phyloP scores from a whole-genome alignment of 2,329 filamentous ascomycete species.

The Alternaria burnsii region DNA sequence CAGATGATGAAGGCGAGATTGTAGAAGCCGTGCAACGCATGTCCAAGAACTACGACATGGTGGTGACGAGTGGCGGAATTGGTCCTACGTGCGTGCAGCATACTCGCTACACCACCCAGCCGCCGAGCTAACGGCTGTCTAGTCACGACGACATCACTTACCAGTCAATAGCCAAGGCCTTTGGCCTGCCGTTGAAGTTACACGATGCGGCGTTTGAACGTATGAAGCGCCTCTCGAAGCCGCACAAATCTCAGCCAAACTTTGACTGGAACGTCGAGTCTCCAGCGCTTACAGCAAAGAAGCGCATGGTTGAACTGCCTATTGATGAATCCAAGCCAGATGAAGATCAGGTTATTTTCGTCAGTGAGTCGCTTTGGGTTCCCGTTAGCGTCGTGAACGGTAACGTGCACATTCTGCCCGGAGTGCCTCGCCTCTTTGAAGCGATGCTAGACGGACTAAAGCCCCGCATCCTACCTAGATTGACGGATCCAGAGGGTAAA shows the following conservation, averaged over 20 bases:
- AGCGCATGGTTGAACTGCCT: slow-evolving; percentile 90
- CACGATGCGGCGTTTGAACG: slow-evolving; percentile 79
- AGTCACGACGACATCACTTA: slow-evolving; percentile 99
- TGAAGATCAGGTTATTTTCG: slow-evolving; percentile 79
- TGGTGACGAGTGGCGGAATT: slow-evolving; percentile 94
- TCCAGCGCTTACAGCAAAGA: slow-evolving; percentile 78
- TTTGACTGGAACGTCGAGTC: slow-evolving; percentile 89
- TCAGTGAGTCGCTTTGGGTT: slow-evolving; percentile 85
- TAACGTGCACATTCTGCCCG: slow-evolving; percentile 92
- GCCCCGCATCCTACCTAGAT: slow-evolving; percentile 71
- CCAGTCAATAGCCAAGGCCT: slow-evolving; percentile 89
- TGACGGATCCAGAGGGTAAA: slow-evolving; percentile 82
- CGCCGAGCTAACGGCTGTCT: slow-evolving; percentile 27
- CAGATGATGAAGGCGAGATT: slow-evolving; percentile 91
- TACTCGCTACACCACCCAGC: slow-evolving; percentile 17
- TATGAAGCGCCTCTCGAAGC: slow-evolving; percentile 84
- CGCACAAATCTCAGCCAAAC: slow-evolving; percentile 73
- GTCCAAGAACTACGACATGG: slow-evolving; percentile 90
- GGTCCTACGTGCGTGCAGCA: slow-evolving; percentile 80
- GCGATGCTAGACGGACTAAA: slow-evolving; percentile 79
- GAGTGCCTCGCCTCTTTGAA: slow-evolving; percentile 86
- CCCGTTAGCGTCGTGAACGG: slow-evolving; percentile 88
- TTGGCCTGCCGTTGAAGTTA: slow-evolving; percentile 76
- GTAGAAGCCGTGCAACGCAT: slow-evolving; percentile 86
- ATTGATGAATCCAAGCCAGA: slow-evolving; percentile 72